Conservation (phyloP, 73 alveolate genomes). For the Tetrahymena thermophila region DNA sequence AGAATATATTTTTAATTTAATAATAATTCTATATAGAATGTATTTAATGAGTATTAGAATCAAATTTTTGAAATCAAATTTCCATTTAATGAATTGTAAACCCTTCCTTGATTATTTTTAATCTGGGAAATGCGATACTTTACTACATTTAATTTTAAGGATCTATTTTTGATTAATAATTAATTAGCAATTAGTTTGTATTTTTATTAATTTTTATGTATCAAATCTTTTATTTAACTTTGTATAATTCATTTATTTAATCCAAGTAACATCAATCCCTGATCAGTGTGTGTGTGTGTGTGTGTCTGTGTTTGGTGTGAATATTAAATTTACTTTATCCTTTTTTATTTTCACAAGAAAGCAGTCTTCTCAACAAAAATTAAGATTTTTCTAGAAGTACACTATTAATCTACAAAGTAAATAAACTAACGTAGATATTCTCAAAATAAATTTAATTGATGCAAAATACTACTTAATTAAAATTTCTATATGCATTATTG, state of each 20-base stretch:
- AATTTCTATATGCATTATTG: background rate
- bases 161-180: background rate
- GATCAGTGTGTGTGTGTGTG: background rate
- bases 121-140: background rate
- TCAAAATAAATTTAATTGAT: background rate
- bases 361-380: background rate
- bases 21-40: background rate
- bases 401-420: background rate
- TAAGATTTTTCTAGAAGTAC: background rate
- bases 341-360: background rate
- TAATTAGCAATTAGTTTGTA: background rate
- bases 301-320: too few relatives aligned
- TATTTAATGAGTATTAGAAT: background rate
- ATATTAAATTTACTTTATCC: too few relatives aligned
- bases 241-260: background rate
- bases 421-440: background rate
- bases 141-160: background rate
- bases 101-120: background rate
- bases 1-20: background rate
- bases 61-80: background rate
- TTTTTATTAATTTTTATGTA: background rate
- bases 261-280: background rate
- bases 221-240: background rate
- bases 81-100: background rate
- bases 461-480: background rate